A percentile compares a stretch with the other conserved stretches of the same genome.
Conservation (phyloP, 176 grass and related monocot species). For the Pharus latifolius region DNA sequence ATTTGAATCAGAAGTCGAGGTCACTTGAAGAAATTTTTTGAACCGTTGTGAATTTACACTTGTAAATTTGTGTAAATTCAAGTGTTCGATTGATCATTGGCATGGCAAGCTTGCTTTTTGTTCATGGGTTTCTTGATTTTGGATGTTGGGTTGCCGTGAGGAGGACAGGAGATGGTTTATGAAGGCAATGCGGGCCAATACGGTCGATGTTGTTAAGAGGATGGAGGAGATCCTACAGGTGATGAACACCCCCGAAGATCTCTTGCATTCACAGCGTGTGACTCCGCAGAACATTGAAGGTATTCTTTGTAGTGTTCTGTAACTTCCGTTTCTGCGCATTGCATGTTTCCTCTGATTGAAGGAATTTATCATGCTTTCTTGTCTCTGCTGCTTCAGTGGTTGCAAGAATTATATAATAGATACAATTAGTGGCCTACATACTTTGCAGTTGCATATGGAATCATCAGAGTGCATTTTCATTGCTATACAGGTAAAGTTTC, state of each 20-base stretch:
- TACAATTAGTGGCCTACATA: background rate
- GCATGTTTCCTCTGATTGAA: background rate
- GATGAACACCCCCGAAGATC: slow-evolving; percentile 82
- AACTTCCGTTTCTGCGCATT: too few relatives aligned
- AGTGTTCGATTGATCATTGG: too few relatives aligned
- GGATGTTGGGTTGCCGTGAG: slow-evolving; percentile 23
- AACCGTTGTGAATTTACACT: background rate
- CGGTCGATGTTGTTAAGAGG: slow-evolving; percentile 56
- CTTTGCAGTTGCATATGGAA: background rate
- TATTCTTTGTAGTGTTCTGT: background rate
- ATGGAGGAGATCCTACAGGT: slow-evolving; percentile 94
- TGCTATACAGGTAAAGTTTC: background rate
- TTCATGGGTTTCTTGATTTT: background rate
- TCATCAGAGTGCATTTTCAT: background rate
- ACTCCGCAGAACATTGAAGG: slow-evolving; percentile 68
- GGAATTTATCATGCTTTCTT: background rate
- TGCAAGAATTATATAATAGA: background rate
- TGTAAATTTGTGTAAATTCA: background rate
- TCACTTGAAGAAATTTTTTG: background rate
- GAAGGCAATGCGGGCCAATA: slow-evolving; percentile 86
- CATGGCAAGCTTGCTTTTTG: too few relatives aligned
- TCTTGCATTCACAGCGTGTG: slow-evolving; percentile 58
- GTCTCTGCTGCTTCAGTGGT: background rate
- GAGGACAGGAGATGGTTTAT: slow-evolving; percentile 91
- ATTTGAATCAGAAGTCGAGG: background rate